Base-by-base conservation (phyloP, 129 eudicot species). In the Escallonia herrerae region DNA sequence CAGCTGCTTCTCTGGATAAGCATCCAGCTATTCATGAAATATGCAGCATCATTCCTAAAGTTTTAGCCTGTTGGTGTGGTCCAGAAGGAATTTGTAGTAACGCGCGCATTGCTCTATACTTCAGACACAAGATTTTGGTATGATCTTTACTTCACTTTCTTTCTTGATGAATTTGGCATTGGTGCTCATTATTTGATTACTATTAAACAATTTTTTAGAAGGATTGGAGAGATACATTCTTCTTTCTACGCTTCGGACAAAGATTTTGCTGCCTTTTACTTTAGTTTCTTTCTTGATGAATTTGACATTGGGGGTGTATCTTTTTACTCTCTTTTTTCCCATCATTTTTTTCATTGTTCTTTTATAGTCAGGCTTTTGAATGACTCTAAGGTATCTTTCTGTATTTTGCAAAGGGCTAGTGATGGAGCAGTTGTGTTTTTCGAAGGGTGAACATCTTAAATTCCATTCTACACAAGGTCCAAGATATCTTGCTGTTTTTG, bases 81-180 rank as follows among this genome's bases (percentile, higher is more conserved):
- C 64, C 66, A 43, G 76, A 62, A 15, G 72, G 67, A 62, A 65
- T 66, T 40, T 40, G 11, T 56, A 48, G 58, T 38, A 14, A 49
- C 50, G 40, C 42, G 15, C 8, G 63, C 44, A 76, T 77, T 38
- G 77, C 76, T 66, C 75, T 60, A 10, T 87, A 87, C 65, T 51
- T 81, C 51, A 86, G 73, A 61, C 90, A 87, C 78, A 91, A 91
- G 74, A 62, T 81, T 66, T 70, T 91, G 94, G 97, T 91, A 87
- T 60, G 76, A 22, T 22, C 63, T 51, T 37, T 43, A 37, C 54
- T 33, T 60, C 37, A 4, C 14, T 58, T 46, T 46, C 49, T 63
- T 38, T 56, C 53, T 39, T 44, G 10, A 42, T 56, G 60, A 65
- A 40, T 65, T 37, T 22, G 33, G 33, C 33, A 22, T 22, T 22